phyloP scores from a whole-genome alignment of 1,139 yeast species.

The Kodamaea fungicola region DNA sequence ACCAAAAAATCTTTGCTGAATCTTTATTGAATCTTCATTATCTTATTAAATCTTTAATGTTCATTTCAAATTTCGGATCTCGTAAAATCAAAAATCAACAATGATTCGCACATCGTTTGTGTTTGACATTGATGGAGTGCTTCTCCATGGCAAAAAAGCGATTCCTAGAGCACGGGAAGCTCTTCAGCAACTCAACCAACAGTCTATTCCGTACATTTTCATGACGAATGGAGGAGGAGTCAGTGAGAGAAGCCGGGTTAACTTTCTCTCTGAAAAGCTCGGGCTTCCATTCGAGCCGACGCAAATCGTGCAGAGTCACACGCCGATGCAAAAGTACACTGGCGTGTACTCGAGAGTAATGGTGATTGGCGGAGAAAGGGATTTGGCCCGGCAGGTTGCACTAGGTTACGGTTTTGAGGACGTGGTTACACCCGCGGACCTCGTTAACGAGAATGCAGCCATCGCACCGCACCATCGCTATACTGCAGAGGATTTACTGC shows the following conservation, averaged over 20 bases:
- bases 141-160: constrained; percentile 69
- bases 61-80: too few species aligned
- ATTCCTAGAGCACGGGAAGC: constrained; percentile 70
- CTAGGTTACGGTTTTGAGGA: constrained; percentile 73
- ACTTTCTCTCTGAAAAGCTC: constrained; percentile 50
- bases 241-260: constrained; percentile 60
- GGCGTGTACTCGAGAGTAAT: constrained; percentile 55
- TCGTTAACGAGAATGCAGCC: constrained; percentile 52
- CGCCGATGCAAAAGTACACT: constrained; percentile 73
- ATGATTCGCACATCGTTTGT: constrained; percentile 28
- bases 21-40: too few species aligned
- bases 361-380: constrained; percentile 82
- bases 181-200: constrained; percentile 49
- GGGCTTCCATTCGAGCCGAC: constrained; percentile 49
- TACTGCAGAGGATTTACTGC: constrained; percentile 47
- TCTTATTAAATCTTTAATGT: too few species aligned
- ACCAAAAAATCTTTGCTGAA: too few species aligned
- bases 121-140: constrained; percentile 84
- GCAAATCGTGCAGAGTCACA: constrained; percentile 86
- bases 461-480: constrained; percentile 74
- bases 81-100: background rate
- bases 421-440: constrained; percentile 75
- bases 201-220: constrained; percentile 73
- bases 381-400: constrained; percentile 69
- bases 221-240: constrained; percentile 95